Percentiles rank a stretch among this genome's conserved stretches.
Conservation (phyloP, 176 grass and related monocot species). For the Urochloa ruziziensis region DNA sequence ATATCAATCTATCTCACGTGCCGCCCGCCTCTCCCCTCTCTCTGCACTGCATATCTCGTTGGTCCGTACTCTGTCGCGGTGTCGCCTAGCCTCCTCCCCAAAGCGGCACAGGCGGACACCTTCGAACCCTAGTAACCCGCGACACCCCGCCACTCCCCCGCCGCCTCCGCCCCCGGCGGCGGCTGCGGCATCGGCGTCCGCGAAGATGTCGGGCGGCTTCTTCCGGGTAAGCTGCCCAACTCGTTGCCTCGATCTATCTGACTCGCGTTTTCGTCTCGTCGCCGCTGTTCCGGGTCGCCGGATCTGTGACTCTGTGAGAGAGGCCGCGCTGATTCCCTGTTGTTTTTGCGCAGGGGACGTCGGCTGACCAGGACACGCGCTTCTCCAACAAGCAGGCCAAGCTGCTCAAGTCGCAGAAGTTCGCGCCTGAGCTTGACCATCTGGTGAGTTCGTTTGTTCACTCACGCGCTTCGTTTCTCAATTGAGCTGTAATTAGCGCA, state of each 20-base stretch:
- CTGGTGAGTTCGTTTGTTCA: constrained; percentile 41
- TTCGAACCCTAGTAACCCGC: constrained; percentile 50
- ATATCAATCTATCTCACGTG: background rate
- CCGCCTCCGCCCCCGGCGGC: constrained; percentile 7
- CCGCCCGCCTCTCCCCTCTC: background rate
- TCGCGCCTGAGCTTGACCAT: constrained; percentile 87
- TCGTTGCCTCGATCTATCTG: constrained; percentile 10
- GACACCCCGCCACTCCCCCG: background rate
- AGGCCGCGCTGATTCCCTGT: constrained; percentile 8
- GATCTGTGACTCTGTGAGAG: constrained; percentile 36
- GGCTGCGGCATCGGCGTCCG: constrained; percentile 4
- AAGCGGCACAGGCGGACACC: background rate
- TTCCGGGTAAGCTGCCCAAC: constrained; percentile 57
- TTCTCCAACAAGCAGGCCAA: constrained; percentile 99
- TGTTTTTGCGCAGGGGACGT: constrained; percentile 65
- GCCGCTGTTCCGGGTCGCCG: background rate
- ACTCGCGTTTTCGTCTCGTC: background rate
- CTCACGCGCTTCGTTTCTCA: background rate
- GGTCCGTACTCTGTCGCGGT: background rate
- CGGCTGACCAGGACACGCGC: constrained; percentile 92
- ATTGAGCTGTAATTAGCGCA: background rate
- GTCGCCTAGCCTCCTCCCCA: background rate
- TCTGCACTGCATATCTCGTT: background rate
- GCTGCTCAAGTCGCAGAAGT: constrained; percentile 91
- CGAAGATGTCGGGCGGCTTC: constrained; percentile 94